Evolutionary conservation across 1,284 basidiomycete species (phyloP), one percentile per base, ranked within the genome.

Genomic region (Trichosporon sp.): DNA sequence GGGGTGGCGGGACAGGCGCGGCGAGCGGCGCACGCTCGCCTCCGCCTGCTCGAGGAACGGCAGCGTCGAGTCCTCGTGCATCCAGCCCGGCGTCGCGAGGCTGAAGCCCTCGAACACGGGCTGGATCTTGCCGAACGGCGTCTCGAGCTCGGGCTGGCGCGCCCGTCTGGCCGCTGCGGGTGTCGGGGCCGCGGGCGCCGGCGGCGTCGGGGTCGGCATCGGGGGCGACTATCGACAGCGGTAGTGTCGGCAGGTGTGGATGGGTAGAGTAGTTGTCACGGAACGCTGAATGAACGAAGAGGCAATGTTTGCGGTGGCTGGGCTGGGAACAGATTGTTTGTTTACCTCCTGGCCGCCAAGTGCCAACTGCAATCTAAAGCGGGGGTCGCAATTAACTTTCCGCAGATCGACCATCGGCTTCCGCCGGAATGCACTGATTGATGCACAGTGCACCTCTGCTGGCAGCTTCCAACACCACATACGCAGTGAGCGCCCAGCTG

Each of bases 101-200:
- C 8, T 13, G 67, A 72, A 72, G 11, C 67, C 71, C 13, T 70
- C 68, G 47, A 70, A 72, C 3, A 56, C 58, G 6, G 68, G 71
- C 53, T 42, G 66, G 32, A 70, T 65, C 35, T 68, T 64, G n/a
- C 68, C 66, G 7, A 72, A 21, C 7, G 71, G 71, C 3, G 71
- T 72, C 34, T 70, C 68, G 18, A 7, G n/a, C 9, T 6, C 18
- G 21, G 27, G 27, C 7, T 31, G 56, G 18, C 27, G 56, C 56
- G 56, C 15, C 13, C 15, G 27, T 60, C 27, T 29, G 13, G 29
- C 27, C 18, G 29, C 27, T 13, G 27, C 11, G 13, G 27, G 11
- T 60, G 56, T 60, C 56, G 56, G 23, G 21, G 47, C 47, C 21
- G 47, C 18, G 7, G 21, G 47, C 47, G n/a, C n/a, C n/a, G n/a